phyloP scores from a whole-genome alignment of 148 eudicot species.

The Rhododendron ovatum region DNA sequence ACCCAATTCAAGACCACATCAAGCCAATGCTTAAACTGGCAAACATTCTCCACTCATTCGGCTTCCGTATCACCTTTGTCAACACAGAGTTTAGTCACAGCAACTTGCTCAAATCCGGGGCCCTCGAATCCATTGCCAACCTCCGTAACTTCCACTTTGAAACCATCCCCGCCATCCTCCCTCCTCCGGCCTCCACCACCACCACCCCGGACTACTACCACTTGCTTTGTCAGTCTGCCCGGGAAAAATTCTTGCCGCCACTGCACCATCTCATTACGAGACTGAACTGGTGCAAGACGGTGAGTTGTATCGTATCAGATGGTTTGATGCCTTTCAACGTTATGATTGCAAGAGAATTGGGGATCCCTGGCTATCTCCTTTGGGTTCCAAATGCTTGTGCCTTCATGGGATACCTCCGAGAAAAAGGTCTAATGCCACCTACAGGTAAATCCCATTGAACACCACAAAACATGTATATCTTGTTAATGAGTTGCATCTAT shows the following conservation, averaged over 20 bases:
- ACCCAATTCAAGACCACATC: constrained; percentile 69
- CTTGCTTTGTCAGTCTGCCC: constrained; percentile 1
- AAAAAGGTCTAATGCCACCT: neutral
- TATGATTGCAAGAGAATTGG: constrained; percentile 23
- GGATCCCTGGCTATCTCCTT: constrained; percentile 12
- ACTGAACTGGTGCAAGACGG: neutral
- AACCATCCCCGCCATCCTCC: constrained; percentile 60
- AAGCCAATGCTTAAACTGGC: constrained; percentile 62
- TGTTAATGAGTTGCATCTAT: neutral
- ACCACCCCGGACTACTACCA: neutral
- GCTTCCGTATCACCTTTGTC: constrained; percentile 61
- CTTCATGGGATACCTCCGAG: neutral
- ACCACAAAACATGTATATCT: neutral
- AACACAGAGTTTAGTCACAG: constrained; percentile 48
- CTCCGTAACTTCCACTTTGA: constrained; percentile 45
- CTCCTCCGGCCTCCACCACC: constrained; percentile 30
- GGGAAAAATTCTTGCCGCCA: neutral
- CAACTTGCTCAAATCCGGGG: constrained; percentile 43
- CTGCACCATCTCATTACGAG: neutral
- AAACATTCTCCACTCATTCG: constrained; percentile 45
- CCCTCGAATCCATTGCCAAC: constrained; percentile 39
- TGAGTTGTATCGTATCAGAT: constrained; percentile 11
- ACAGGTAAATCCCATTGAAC: neutral
- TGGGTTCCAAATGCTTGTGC: constrained; percentile 14
- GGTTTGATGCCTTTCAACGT: constrained; percentile 13